phyloP scores from a whole-genome alignment of 371 early-diverging fungal genomes.

The Mucor circinelloides region DNA sequence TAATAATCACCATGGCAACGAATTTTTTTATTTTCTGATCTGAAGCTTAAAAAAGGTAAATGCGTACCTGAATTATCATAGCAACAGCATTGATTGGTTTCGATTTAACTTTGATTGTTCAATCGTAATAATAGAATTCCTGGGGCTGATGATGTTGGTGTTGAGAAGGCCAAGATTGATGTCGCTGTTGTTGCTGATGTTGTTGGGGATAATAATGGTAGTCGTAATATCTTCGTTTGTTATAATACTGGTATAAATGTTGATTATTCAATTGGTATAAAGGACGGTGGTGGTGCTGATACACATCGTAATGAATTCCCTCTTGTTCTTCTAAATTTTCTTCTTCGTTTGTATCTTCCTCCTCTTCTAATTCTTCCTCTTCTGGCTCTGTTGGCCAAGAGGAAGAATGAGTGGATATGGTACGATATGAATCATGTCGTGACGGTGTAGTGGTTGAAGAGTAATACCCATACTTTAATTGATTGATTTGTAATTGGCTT shows the following conservation, averaged over 20 bases:
- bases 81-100: not conserved
- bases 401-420: constrained; percentile 9
- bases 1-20: not conserved
- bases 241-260: not conserved
- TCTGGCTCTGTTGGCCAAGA: constrained; percentile 3
- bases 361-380: not conserved
- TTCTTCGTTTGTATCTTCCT: not conserved
- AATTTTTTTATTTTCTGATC: not conserved
- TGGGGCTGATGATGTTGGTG: not conserved
- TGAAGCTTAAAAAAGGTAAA: not conserved
- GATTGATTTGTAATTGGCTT: constrained; percentile 16
- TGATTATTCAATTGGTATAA: not conserved
- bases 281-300: not conserved
- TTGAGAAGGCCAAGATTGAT: not conserved
- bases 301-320: not conserved
- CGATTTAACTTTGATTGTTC: not conserved
- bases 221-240: not conserved
- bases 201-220: not conserved
- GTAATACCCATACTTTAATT: constrained; percentile 2
- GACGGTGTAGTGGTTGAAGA: not conserved
- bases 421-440: constrained; percentile 7
- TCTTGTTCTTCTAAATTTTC: not conserved
- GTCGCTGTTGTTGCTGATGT: not conserved
- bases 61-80: not conserved
- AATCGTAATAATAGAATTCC: not conserved